These are phyloP conservation scores for Tolypocladium paradoxum DNA, from an alignment of 2,329 filamentous ascomycete genomes.

Conservation along the genomic window DNA sequence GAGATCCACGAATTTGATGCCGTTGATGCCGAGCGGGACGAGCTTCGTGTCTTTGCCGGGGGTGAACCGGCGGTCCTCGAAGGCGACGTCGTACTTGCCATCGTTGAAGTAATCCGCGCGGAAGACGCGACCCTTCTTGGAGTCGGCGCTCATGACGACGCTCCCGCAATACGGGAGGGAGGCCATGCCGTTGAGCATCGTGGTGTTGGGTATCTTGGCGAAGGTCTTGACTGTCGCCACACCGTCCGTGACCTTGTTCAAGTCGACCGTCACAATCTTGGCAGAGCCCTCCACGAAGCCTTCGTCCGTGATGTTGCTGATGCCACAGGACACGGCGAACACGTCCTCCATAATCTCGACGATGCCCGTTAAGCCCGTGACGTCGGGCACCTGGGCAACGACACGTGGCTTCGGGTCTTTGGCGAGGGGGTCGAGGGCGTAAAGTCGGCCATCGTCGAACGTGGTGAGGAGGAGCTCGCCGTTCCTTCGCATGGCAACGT, in stretches of 20 bases:
- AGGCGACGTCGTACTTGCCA: conserved; percentile 5
- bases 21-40: too few species aligned
- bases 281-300: conserved; percentile 3
- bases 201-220: conserved; percentile 4
- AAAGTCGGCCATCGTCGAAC: conserved; percentile 7
- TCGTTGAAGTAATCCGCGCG: conserved; percentile 6
- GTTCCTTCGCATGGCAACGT: conserved; percentile 9
- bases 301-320: conserved; percentile 2
- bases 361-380: conserved; percentile 8
- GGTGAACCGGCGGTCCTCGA: conserved; percentile 3
- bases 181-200: conserved; percentile 12
- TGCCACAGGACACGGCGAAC: conserved; percentile 10
- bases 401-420: conserved; percentile 1
- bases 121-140: conserved; percentile 6
- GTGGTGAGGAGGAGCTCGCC: conserved; percentile 9
- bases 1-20: too few species aligned
- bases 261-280: conserved; percentile 7
- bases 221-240: neutral
- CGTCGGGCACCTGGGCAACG: conserved; percentile 5
- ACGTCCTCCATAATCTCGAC: conserved; percentile 8
- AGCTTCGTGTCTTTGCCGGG: too few species aligned
- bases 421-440: conserved; percentile 4
- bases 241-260: neutral
- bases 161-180: conserved; percentile 5
- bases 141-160: conserved; percentile 11